A percentile compares a stretch with the other conserved stretches of the same genome.
Evolutionary conservation across 345 rosid species (phyloP).

Genomic region (Triadica sebifera): DNA sequence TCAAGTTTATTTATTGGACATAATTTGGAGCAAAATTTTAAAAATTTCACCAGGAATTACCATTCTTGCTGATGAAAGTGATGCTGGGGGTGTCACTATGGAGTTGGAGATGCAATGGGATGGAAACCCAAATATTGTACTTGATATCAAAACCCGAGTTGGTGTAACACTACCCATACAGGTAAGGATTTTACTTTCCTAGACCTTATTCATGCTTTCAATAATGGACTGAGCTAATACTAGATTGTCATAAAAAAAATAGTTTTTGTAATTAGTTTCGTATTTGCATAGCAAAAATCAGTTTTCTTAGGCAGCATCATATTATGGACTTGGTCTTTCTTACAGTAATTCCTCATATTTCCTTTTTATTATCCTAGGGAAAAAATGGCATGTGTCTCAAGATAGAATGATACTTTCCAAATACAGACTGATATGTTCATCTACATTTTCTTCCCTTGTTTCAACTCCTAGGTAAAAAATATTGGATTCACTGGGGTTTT

Average conservation of each 20-base stretch:
- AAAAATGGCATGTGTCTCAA: neutral
- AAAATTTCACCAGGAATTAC: constrained; percentile 50
- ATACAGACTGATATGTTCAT: neutral
- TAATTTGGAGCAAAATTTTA: neutral
- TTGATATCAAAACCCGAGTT: constrained; percentile 65
- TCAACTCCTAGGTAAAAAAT: constrained; percentile 60
- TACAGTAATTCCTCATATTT: too few species aligned
- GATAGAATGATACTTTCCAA: constrained; percentile 1
- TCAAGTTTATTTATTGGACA: too few species aligned
- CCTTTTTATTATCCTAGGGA: too few species aligned
- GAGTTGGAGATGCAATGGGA: constrained; percentile 98
- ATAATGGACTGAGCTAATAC: too few species aligned
- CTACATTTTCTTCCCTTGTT: constrained; percentile 7
- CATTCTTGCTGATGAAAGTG: constrained; percentile 58
- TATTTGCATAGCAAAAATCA: too few species aligned
- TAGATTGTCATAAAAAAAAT: too few species aligned
- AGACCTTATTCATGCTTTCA: too few species aligned
- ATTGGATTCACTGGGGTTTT: constrained; percentile 90
- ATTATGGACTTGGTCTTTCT: too few species aligned
- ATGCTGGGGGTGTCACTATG: constrained; percentile 52
- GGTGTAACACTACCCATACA: constrained; percentile 78
- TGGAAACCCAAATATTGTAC: constrained; percentile 74
- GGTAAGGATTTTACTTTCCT: constrained; percentile 35
- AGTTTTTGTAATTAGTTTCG: too few species aligned
- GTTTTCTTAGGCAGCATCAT: too few species aligned